Evolutionary conservation across 192 early-diverging fungal genomes (phyloP).

Genomic region (Dissophora globulifera): DNA sequence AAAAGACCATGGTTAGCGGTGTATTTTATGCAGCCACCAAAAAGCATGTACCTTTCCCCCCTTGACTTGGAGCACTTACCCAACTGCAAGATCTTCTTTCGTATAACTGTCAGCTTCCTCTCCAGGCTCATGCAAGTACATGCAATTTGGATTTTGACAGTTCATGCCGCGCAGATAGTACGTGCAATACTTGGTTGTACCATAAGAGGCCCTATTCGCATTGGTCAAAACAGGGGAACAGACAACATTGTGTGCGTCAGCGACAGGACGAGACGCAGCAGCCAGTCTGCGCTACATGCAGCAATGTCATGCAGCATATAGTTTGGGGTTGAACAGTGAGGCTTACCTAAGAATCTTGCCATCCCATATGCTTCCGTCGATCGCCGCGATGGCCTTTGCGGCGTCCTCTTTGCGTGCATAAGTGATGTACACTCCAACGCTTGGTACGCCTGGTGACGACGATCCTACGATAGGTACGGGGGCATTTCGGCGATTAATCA

Average conservation of each 20-base stretch:
- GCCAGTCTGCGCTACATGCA: constrained; percentile 2
- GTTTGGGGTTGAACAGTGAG: too few relatives aligned
- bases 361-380: constrained; percentile 91
- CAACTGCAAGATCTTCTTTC: constrained; percentile 90
- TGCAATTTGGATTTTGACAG: constrained; percentile 94
- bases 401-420: constrained; percentile 94
- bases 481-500: constrained; percentile 84
- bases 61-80: constrained; percentile 52
- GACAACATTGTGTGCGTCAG: too few relatives aligned
- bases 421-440: constrained; percentile 92
- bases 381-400: constrained; percentile 87
- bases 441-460: constrained; percentile 58
- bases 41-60: too few relatives aligned
- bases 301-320: background rate
- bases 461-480: constrained; percentile 43
- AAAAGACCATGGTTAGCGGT: too few relatives aligned
- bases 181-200: constrained; percentile 99
- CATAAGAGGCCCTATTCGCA: constrained; percentile 84
- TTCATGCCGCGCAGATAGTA: constrained; percentile 91
- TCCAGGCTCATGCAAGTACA: constrained; percentile 95
- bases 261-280: background rate
- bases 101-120: constrained; percentile 93
- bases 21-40: too few relatives aligned
- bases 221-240: background rate
- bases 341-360: constrained; percentile 83